Percentiles rank a stretch among this genome's conserved stretches.
phyloP scores from a whole-genome alignment of 345 rosid genomes.

The Camelina neglecta region DNA sequence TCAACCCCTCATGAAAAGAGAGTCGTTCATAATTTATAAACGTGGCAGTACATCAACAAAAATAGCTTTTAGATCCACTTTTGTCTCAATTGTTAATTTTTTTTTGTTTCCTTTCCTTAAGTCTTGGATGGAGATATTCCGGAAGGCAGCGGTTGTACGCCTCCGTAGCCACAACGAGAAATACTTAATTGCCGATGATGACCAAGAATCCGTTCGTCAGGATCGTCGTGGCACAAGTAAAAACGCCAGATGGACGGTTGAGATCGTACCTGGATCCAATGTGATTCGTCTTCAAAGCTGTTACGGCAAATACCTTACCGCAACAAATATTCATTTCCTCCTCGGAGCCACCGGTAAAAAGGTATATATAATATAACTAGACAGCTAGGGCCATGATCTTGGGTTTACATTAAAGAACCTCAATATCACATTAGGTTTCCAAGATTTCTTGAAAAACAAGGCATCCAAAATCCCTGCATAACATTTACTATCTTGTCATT shows the following conservation, averaged over 20 bases:
- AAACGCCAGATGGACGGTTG: conserved; percentile 71
- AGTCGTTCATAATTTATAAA: too few species aligned
- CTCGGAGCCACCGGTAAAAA: conserved; percentile 69
- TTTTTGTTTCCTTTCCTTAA: too few species aligned
- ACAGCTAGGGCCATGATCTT: not conserved
- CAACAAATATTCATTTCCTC: conserved; percentile 60
- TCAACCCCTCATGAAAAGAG: too few species aligned
- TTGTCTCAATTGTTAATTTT: not conserved
- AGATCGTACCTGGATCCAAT: conserved; percentile 43
- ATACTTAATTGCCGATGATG: conserved; percentile 65
- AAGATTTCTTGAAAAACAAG: not conserved
- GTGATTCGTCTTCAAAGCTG: conserved; percentile 64
- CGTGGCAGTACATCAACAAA: not conserved
- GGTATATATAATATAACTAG: conserved; percentile 31
- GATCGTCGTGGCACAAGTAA: conserved; percentile 60
- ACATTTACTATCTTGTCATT: not conserved
- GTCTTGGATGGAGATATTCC: conserved; percentile 78
- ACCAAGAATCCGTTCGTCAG: conserved; percentile 62
- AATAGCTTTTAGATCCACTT: not conserved
- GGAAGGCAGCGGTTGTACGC: conserved; percentile 56
- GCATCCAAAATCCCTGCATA: not conserved
- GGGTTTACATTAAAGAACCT: conserved; percentile 12
- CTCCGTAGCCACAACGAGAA: conserved; percentile 76
- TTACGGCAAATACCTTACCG: conserved; percentile 75
- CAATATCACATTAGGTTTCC: not conserved